These are phyloP conservation scores for Serpula lacrymans DNA, from an alignment of 768 basidiomycete genomes.

Conservation along the genomic window DNA sequence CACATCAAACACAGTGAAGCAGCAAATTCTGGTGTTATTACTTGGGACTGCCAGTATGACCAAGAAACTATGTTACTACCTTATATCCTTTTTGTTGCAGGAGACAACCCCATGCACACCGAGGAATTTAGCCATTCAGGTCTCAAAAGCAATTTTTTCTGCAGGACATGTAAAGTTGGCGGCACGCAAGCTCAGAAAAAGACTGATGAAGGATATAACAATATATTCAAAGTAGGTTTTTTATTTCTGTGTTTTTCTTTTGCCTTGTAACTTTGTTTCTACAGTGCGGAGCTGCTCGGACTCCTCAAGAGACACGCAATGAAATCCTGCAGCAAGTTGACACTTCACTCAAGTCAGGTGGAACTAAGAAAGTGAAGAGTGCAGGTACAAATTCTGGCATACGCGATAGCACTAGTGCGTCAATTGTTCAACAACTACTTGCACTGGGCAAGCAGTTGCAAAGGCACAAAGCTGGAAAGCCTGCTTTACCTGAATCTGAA, in stretches of 20 bases:
- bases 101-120: conserved; percentile 37
- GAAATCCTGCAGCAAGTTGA: conserved; percentile 7
- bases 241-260: neutral
- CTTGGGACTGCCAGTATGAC: conserved; percentile 19
- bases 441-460: conserved; percentile 3
- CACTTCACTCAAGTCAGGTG: neutral
- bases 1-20: conserved; percentile 7
- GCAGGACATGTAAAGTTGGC: conserved; percentile 29
- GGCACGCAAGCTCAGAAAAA: conserved; percentile 20
- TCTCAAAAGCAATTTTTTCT: conserved; percentile 28
- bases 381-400: neutral
- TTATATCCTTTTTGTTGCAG: conserved; percentile 17
- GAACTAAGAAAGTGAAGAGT: conserved; percentile 3
- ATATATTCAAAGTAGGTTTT: conserved; percentile 15
- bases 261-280: neutral
- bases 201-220: conserved; percentile 21
- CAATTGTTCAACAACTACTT: conserved; percentile 1
- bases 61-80: conserved; percentile 22
- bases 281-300: conserved; percentile 1
- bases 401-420: neutral
- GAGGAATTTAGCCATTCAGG: conserved; percentile 33
- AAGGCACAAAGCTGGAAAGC: neutral
- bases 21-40: conserved; percentile 6
- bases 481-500: neutral
- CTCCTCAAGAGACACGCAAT: neutral